Percentiles rank a stretch among this genome's conserved stretches.
Evolutionary conservation across 2,329 filamentous ascomycete species (phyloP).

Genomic region (Cryphonectria nitschkei): DNA sequence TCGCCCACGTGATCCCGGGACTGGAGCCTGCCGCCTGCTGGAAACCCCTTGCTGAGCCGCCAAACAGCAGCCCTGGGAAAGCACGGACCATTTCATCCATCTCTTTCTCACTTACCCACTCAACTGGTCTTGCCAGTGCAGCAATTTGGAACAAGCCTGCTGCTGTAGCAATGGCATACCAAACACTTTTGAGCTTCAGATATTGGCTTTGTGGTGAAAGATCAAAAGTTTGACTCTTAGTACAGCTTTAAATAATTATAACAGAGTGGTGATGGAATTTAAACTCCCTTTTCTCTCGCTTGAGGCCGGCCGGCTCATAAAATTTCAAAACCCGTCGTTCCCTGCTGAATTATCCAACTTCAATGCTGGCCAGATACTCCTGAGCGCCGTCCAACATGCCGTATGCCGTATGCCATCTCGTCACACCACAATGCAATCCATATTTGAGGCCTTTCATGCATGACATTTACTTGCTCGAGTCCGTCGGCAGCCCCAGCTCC

Average conservation of each 20-base stretch:
- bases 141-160: background rate
- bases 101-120: background rate
- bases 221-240: background rate
- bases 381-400: slow-evolving; percentile 24
- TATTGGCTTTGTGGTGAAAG: background rate
- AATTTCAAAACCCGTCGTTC: background rate
- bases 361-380: slow-evolving; percentile 22
- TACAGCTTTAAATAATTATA: background rate
- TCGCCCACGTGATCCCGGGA: slow-evolving; percentile 27
- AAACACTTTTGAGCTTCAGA: background rate
- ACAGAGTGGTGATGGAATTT: background rate
- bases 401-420: slow-evolving; percentile 16
- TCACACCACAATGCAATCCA: background rate
- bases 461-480: slow-evolving; percentile 30
- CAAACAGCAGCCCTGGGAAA: slow-evolving; percentile 7
- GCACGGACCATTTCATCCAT: slow-evolving; percentile 22
- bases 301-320: background rate
- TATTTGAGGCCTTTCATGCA: background rate
- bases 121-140: background rate
- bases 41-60: slow-evolving; percentile 4
- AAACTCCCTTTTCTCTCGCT: background rate
- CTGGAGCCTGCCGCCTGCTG: slow-evolving; percentile 7
- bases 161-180: background rate
- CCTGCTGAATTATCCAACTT: background rate
- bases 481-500: slow-evolving; percentile 49